Evolutionary conservation across 2,329 filamentous ascomycete species (phyloP), one percentile per base, ranked within the genome.

Genomic region (Sordariomycetes sp.): DNA sequence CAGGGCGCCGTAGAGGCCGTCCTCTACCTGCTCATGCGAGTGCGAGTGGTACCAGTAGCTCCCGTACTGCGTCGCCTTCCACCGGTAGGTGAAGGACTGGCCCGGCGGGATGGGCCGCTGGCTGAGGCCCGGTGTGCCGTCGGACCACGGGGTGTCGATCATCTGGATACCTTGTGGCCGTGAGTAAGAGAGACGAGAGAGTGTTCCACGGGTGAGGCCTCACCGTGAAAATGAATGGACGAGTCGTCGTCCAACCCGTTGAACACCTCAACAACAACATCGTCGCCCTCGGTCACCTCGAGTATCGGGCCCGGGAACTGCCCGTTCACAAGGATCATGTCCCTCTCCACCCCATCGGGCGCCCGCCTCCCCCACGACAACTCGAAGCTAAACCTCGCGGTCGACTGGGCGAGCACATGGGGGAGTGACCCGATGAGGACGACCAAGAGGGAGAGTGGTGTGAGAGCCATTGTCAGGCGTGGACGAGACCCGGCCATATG

Each of bases 11-110:
- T 78, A 81, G 12, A 83, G 68, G 0, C 84, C 84, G 62, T 87
- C 83, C 59, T 82, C 77, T 16, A 86, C 72, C 60, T 84, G 81
- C 1, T 75, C 75, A 1, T 71, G 69, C 25, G 74, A 72, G 63
- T 86, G 83, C 0, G 80, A 76, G 67, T 86, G 83, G 62, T 86
- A 86, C 73, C 79, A 85, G 67, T 81, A 83, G 50, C 76, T 77
- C 3, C 83, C 83, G 62, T 80, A 77, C 58, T 82, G 76, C 0
- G 72, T 73, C 0, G 82, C 81, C n/a, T 70, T 74, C 71, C 79
- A 86, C 35, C 70, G 71, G 64, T 86, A 82, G 0, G 72, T 70
- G 62, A 79, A 86, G 32, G 66, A 72, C 3, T 66, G 63, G 1
- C 76, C 76, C 1, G 80, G 74, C 14, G 68, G 63, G 58, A 86